These are phyloP conservation scores for Ophiocordyceps polyrhachis-furcata DNA, from an alignment of 2,329 filamentous ascomycete species.

Conservation along the genomic window DNA sequence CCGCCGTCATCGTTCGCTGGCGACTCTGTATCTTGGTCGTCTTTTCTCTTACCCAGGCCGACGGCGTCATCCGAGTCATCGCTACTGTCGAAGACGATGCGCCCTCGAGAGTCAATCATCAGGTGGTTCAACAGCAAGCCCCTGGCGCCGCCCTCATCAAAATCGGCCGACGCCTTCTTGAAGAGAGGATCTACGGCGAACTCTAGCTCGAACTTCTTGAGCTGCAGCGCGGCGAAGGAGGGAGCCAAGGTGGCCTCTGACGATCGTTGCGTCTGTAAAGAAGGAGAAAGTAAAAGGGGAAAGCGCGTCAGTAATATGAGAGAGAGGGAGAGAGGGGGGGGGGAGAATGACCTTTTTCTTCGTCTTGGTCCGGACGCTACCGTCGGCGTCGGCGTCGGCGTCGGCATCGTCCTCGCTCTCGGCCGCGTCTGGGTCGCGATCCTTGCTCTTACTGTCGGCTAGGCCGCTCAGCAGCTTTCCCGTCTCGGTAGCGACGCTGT, in stretches of 20 bases:
- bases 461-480: constrained; percentile 86
- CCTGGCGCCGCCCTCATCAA: constrained; percentile 94
- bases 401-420: constrained; percentile 46
- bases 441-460: constrained; percentile 69
- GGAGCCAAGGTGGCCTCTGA: constrained; percentile 87
- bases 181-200: constrained; percentile 96
- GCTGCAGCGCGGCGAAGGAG: constrained; percentile 69
- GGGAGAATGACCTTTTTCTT: constrained; percentile 33
- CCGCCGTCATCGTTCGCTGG: constrained; percentile 17
- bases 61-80: constrained; percentile 51
- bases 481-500: constrained; percentile 94
- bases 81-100: constrained; percentile 96
- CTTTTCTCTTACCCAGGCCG: constrained; percentile 15
- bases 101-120: constrained; percentile 79
- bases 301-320: not conserved
- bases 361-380: constrained; percentile 49
- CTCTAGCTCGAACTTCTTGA: constrained; percentile 96
- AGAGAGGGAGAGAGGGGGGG: too few relatives aligned
- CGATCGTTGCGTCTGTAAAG: constrained; percentile 42
- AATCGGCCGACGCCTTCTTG: constrained; percentile 96
- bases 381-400: constrained; percentile 40
- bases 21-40: constrained; percentile 19
- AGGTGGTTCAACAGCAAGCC: constrained; percentile 87
- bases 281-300: not conserved
- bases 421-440: constrained; percentile 47